phyloP scores from a whole-genome alignment of 805 yeast genomes.

The Lachancea sp. region DNA sequence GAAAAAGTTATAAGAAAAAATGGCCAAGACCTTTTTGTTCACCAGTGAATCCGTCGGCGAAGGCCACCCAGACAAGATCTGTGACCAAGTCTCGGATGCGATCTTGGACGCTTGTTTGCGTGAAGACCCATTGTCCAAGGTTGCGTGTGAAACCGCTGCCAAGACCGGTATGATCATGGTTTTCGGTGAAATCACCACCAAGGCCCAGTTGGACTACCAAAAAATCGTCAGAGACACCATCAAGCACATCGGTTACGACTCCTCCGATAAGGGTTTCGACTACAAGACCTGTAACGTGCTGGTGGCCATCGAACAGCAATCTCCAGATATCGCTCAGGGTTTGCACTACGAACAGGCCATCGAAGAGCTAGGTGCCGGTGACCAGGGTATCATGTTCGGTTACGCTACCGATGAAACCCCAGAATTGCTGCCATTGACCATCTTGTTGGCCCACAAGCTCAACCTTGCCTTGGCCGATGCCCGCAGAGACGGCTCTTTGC shows the following conservation, averaged over 20 bases:
- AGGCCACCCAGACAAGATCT: constrained; percentile 92
- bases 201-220: constrained; percentile 92
- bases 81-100: constrained; percentile 99
- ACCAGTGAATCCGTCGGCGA: constrained; percentile 91
- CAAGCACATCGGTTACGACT: constrained; percentile 96
- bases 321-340: constrained; percentile 99
- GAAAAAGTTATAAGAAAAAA: neutral
- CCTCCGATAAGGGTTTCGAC: constrained; percentile 94
- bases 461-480: constrained; percentile 96
- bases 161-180: constrained; percentile 99
- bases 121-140: constrained; percentile 95
- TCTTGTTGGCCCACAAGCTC: constrained; percentile 89
- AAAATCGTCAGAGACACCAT: constrained; percentile 96
- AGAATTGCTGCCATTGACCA: constrained; percentile 93
- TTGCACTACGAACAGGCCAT: constrained; percentile 92
- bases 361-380: constrained; percentile 99
- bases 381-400: constrained; percentile 99
- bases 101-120: constrained; percentile 94
- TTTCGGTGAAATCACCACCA: constrained; percentile 98
- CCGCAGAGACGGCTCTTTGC: constrained; percentile 89
- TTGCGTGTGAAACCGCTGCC: constrained; percentile 98
- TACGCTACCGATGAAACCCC: constrained; percentile 99
- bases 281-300: constrained; percentile 98
- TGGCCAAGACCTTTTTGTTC: constrained; percentile 45
- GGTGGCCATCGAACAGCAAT: constrained; percentile 98